Percentiles rank a stretch among this genome's conserved stretches.
phyloP scores from a whole-genome alignment of 129 eudicot genomes.

The Cynara cardunculus region DNA sequence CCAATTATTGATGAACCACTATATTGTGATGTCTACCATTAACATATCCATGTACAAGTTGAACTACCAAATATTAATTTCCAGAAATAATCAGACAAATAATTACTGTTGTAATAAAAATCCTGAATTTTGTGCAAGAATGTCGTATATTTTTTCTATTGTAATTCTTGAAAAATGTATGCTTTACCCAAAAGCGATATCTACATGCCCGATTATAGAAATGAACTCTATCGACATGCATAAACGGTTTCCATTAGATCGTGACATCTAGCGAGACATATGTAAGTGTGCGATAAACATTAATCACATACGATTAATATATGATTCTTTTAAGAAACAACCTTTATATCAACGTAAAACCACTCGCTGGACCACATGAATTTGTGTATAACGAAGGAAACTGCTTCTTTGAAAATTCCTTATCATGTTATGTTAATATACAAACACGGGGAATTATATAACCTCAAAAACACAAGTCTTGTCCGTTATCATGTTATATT shows the following conservation, averaged over 20 bases:
- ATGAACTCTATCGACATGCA: not conserved
- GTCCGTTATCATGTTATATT: not conserved
- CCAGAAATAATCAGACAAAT: not conserved
- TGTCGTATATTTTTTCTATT: not conserved
- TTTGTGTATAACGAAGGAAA: not conserved
- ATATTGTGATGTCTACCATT: not conserved
- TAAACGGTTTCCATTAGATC: not conserved
- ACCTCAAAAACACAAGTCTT: too few relatives aligned
- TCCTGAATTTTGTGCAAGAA: not conserved
- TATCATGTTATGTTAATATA: not conserved
- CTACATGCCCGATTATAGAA: not conserved
- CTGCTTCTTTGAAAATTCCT: not conserved
- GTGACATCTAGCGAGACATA: not conserved
- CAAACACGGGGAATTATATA: not conserved
- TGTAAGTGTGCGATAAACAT: not conserved
- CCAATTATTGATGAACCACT: not conserved
- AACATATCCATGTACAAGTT: conserved; percentile 11
- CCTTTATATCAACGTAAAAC: not conserved
- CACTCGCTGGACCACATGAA: not conserved
- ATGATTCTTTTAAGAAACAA: not conserved
- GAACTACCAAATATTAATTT: conserved; percentile 10
- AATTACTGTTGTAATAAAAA: not conserved
- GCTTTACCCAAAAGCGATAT: not conserved
- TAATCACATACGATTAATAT: not conserved
- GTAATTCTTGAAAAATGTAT: not conserved